Evolutionary conservation across 306 rosid genomes (phyloP).

Genomic region (Ochetophila trinervis): DNA sequence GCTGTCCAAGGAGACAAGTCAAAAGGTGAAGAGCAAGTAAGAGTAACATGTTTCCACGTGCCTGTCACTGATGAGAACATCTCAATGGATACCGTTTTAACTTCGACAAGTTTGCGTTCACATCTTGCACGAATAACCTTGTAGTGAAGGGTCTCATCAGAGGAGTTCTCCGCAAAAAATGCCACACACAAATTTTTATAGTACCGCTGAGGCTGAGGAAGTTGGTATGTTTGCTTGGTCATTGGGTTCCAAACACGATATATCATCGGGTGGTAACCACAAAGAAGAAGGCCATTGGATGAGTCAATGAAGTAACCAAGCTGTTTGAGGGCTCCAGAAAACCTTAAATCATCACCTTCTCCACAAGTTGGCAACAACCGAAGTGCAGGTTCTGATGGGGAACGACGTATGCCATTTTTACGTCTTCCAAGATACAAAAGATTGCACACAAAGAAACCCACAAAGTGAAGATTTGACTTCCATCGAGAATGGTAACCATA

Average conservation of each 20-base stretch:
- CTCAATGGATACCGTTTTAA: slow-evolving; percentile 65
- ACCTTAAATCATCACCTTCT: slow-evolving; percentile 69
- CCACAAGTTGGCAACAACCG: slow-evolving; percentile 62
- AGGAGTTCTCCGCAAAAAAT: slow-evolving; percentile 45
- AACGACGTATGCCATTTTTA: slow-evolving; percentile 51
- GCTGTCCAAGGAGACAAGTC: slow-evolving; percentile 58
- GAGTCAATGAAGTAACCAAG: slow-evolving; percentile 69
- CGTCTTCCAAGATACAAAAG: slow-evolving; percentile 58
- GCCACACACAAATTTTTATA: slow-evolving; percentile 63
- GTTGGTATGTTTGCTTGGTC: slow-evolving; percentile 42
- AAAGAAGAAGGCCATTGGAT: slow-evolving; percentile 61
- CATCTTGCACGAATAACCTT: slow-evolving; percentile 74
- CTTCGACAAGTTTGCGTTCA: slow-evolving; percentile 50
- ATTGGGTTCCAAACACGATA: slow-evolving; percentile 54
- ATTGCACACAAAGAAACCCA: slow-evolving; percentile 73
- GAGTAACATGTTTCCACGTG: slow-evolving; percentile 64
- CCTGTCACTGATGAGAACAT: slow-evolving; percentile 69
- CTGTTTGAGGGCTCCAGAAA: slow-evolving; percentile 49
- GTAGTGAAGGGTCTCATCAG: slow-evolving; percentile 34
- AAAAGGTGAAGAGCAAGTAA: slow-evolving; percentile 54
- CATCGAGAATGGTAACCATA: slow-evolving; percentile 40
- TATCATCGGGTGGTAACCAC: slow-evolving; percentile 64
- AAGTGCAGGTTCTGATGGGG: slow-evolving; percentile 64
- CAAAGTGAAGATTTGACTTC: slow-evolving; percentile 46
- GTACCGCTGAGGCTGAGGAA: slow-evolving; percentile 67